Conservation (phyloP, 208 protist genomes). For the Acanthamoeba polyphaga region DNA sequence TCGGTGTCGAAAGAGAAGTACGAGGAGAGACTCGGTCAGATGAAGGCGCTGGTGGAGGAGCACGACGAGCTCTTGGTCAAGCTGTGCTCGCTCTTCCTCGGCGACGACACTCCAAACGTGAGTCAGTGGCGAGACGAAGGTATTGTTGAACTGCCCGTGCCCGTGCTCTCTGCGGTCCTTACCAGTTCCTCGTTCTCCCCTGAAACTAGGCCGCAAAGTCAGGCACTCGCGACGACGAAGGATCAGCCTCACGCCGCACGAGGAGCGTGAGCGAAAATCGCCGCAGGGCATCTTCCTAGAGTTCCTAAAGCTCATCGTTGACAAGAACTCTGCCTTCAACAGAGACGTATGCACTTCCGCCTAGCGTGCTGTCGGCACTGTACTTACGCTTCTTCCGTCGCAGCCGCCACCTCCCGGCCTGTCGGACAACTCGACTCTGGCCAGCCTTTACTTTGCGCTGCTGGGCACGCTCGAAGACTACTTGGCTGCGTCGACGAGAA, state of each 20-base stretch:
- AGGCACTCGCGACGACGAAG: neutral
- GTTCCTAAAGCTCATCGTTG: conserved; percentile 21
- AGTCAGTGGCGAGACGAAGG: neutral
- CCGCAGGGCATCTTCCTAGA: neutral
- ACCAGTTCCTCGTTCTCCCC: neutral
- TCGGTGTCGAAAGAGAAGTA: neutral
- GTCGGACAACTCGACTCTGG: neutral
- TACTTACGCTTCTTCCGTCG: neutral
- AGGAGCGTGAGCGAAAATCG: neutral
- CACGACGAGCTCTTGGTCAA: conserved; percentile 37
- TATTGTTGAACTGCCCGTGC: neutral
- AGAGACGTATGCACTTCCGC: neutral
- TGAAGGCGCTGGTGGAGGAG: conserved; percentile 10
- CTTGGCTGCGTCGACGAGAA: neutral
- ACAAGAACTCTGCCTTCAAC: conserved; percentile 17
- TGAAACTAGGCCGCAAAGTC: neutral
- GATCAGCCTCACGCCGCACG: neutral
- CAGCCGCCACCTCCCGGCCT: conserved; percentile 6
- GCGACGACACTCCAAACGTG: neutral
- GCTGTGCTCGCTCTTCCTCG: conserved; percentile 36
- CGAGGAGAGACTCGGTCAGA: neutral
- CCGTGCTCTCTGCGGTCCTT: neutral
- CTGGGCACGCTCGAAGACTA: conserved; percentile 10
- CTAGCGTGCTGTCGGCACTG: neutral
- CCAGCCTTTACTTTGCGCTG: conserved; percentile 1